Conservation (phyloP, 805 yeast species). For the Saccharomycopsis fermentans region DNA sequence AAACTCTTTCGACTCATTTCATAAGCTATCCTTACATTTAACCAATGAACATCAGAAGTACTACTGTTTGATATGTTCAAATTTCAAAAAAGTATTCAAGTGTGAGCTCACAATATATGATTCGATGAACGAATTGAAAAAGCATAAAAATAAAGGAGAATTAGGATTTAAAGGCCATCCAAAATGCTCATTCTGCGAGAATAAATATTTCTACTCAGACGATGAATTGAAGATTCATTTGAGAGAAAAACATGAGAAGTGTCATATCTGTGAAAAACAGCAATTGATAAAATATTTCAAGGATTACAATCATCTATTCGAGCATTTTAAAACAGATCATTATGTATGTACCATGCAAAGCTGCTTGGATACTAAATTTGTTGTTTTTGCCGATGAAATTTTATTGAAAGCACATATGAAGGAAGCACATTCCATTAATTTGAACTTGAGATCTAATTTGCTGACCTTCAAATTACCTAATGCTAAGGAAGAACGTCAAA, state of each 20-base stretch:
- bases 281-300: conserved; percentile 67
- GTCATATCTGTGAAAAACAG: conserved; percentile 68
- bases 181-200: conserved; percentile 68
- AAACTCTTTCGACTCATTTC: conserved; percentile 38
- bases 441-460: conserved; percentile 1
- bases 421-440: conserved; percentile 45
- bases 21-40: conserved; percentile 54
- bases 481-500: conserved; percentile 19
- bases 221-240: conserved; percentile 80
- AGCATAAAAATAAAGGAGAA: conserved; percentile 70
- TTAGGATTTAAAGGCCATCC: conserved; percentile 87
- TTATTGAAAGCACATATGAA: conserved; percentile 85
- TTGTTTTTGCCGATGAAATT: conserved; percentile 78
- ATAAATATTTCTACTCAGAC: conserved; percentile 69
- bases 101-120: conserved; percentile 51
- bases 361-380: conserved; percentile 84
- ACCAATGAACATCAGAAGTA: conserved; percentile 50
- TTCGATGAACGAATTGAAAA: conserved; percentile 48
- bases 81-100: conserved; percentile 69
- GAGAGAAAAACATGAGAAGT: conserved; percentile 75
- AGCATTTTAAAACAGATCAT: conserved; percentile 68
- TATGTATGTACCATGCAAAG: conserved; percentile 64
- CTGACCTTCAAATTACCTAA: conserved; percentile 5
- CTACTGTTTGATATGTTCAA: conserved; percentile 68
- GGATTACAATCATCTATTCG: conserved; percentile 62